Base-by-base conservation (phyloP, 2,329 filamentous ascomycete genomes). In the Xylariaceae sp. region DNA sequence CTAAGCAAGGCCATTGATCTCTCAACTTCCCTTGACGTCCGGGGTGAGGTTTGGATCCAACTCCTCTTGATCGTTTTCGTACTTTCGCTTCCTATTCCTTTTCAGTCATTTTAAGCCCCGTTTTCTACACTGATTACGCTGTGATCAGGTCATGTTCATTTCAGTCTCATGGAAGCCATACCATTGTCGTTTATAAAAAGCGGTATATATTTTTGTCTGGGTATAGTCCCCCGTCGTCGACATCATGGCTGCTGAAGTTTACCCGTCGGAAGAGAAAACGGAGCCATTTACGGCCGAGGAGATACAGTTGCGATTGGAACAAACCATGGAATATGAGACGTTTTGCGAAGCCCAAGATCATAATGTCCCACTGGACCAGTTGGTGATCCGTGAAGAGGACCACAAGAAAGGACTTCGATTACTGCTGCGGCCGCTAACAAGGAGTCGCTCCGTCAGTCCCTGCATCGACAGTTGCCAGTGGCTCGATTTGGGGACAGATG, bases 211-310 rank as follows among this genome's bases (percentile, higher is more conserved):
- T 18, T 30, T 35, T 51, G 23, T 30, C 23, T 30, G 23, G 58
- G 51, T 51, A 35, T 55, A 52, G 34, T 48, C 56, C 59, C 61
- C 65, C 56, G 62, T 58, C 45, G 48, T 61, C 53, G 58, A 30
- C 62, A 66, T 67, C 67, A 83, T 83, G 81, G 75, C 74, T 66
- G 75, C 73, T 66, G 79, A 82, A 64, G 72, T 74, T 64, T 77
- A 71, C 65, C 69, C 72, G 53, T 75, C 76, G 30, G 75, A 78
- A 71, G 81, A 84, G 73, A 80, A 77, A 72, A 85, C 82, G 51
- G 81, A 85, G 72, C 80, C 82, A 8, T 82, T 84, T 65, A 82
- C 82, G 8, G 76, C 82, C 63, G 78, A 80, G 53, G 81, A 85
- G 70, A 77, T 84, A 63, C 77, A 82, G 54, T 73, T 77, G 30